Conservation (phyloP, 768 basidiomycete species). For the Austroboletus festivus region DNA sequence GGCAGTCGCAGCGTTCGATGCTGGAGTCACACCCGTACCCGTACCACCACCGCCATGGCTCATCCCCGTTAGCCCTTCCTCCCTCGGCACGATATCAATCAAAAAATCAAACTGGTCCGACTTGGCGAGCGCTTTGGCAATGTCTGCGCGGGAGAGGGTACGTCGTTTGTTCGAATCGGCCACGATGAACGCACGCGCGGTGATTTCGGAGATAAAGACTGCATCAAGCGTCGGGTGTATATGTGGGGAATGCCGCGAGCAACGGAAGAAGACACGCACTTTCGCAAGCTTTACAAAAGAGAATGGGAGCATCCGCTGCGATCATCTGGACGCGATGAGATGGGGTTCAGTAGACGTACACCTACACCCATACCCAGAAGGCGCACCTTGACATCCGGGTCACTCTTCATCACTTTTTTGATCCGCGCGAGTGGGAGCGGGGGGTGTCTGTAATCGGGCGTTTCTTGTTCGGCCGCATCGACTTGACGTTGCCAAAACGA, state of each 20-base stretch:
- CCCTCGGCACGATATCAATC: conserved; percentile 92
- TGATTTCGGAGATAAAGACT: conserved; percentile 99
- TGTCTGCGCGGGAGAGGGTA: conserved; percentile 91
- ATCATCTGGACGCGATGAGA: conserved; percentile 98
- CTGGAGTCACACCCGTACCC: too few species aligned
- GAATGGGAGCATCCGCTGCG: conserved; percentile 92
- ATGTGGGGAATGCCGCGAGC: too few species aligned
- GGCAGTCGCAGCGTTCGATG: too few species aligned
- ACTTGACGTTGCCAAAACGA: conserved; percentile 91
- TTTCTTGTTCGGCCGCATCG: conserved; percentile 82
- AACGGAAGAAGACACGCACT: conserved; percentile 54
- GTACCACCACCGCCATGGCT: conserved; percentile 6
- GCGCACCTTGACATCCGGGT: conserved; percentile 95
- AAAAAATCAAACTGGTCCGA: conserved; percentile 97
- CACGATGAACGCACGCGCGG: conserved; percentile 91
- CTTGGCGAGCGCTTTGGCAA: conserved; percentile 87
- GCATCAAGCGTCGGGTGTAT: background rate
- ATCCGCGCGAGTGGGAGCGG: conserved; percentile 91
- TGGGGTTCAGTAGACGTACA: background rate
- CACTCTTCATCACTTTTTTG: conserved; percentile 99
- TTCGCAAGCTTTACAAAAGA: conserved; percentile 98
- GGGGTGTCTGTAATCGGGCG: conserved; percentile 83
- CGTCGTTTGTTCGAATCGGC: conserved; percentile 95
- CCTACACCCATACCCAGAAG: conserved; percentile 52
- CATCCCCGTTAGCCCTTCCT: conserved; percentile 45